Percentiles rank a stretch among this genome's conserved stretches.
Conservation (phyloP, 768 basidiomycete species). For the Naganishia randhawae region DNA sequence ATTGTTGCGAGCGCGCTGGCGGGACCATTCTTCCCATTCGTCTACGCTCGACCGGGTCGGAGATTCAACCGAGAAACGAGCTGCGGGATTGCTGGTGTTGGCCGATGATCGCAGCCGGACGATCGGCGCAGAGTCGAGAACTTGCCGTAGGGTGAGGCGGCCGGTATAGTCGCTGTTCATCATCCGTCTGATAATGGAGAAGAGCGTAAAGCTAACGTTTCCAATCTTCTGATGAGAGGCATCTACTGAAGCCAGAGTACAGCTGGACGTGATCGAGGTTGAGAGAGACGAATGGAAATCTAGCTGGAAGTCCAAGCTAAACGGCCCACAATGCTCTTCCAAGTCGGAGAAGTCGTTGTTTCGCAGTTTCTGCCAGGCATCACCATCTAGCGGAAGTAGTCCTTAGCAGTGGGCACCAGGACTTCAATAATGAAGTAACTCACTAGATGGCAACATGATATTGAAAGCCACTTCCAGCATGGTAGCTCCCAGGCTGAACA, state of each 20-base stretch:
- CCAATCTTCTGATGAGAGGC: not conserved
- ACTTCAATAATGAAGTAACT: not conserved
- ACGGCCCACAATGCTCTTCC: constrained; percentile 48
- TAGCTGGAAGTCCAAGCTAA: not conserved
- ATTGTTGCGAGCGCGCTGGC: constrained; percentile 16
- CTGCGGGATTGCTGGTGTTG: not conserved
- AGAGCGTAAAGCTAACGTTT: constrained; percentile 12
- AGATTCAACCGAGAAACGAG: constrained; percentile 23
- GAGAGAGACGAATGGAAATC: constrained; percentile 3
- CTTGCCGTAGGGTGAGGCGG: constrained; percentile 12
- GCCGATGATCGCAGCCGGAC: not conserved
- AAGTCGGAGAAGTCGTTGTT: constrained; percentile 86
- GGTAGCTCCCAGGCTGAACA: constrained; percentile 96
- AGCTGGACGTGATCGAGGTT: constrained; percentile 21
- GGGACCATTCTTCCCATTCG: constrained; percentile 27
- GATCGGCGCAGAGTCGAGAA: constrained; percentile 14
- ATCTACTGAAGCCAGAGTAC: constrained; percentile 18
- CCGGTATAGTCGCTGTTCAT: constrained; percentile 24
- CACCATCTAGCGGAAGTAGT: constrained; percentile 61
- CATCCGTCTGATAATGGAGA: constrained; percentile 20
- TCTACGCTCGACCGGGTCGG: constrained; percentile 19
- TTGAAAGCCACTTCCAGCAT: constrained; percentile 93
- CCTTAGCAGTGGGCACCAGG: constrained; percentile 46
- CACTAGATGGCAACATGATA: constrained; percentile 93
- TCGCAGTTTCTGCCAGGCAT: constrained; percentile 88